phyloP scores from a whole-genome alignment of 257 asterid genomes.

The Solanum paucissectum region DNA sequence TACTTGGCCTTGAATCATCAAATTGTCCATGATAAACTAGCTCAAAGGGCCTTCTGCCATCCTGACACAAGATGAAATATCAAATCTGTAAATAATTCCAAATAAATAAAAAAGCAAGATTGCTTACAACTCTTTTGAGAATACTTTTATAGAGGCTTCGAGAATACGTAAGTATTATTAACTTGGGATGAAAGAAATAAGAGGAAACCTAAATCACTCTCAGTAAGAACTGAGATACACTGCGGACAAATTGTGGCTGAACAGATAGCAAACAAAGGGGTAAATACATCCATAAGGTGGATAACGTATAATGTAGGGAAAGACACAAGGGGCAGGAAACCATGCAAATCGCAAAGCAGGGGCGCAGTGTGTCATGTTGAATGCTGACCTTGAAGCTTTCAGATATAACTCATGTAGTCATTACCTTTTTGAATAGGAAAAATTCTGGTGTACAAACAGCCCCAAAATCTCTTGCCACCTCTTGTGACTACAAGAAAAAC shows the following conservation, averaged over 20 bases:
- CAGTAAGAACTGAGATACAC: neutral
- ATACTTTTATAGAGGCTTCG: neutral
- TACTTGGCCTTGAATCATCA: slow-evolving; percentile 85
- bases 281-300: neutral
- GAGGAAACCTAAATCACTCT: neutral
- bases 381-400: neutral
- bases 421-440: slow-evolving; percentile 83
- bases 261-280: neutral
- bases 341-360: neutral
- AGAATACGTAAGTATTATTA: neutral
- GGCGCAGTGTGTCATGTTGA: neutral
- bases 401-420: neutral
- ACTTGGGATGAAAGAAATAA: neutral
- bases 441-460: slow-evolving; percentile 97
- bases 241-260: neutral
- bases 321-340: neutral
- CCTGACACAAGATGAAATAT: slow-evolving; percentile 28
- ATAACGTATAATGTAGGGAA: neutral
- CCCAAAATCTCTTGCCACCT: slow-evolving; percentile 77
- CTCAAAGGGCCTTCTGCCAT: slow-evolving; percentile 93
- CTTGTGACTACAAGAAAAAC: slow-evolving; percentile 51
- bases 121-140: neutral
- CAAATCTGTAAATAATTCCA: neutral
- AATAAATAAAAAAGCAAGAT: neutral
- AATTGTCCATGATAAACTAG: slow-evolving; percentile 88